These are phyloP conservation scores for Botrytis galanthina DNA, from an alignment of 2,329 filamentous ascomycete genomes.

Conservation along the genomic window DNA sequence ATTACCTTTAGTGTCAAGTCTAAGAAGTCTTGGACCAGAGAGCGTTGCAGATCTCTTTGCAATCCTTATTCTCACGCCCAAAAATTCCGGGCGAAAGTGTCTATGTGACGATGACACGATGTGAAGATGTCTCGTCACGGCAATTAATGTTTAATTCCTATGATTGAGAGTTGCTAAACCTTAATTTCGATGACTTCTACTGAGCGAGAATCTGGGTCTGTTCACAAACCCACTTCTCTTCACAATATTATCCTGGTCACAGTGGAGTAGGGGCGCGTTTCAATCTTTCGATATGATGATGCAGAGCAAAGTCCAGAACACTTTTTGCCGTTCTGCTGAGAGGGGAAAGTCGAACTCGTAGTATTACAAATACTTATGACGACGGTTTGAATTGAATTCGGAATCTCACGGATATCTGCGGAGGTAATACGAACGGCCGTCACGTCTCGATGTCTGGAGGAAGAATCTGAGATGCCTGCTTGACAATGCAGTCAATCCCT, in stretches of 20 bases:
- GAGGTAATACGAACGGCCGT: background rate
- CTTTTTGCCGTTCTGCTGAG: background rate
- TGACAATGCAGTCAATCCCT: background rate
- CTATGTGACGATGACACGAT: background rate
- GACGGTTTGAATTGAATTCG: background rate
- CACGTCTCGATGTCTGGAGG: background rate
- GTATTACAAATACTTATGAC: background rate
- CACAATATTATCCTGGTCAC: background rate
- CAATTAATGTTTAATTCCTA: background rate
- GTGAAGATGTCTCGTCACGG: background rate
- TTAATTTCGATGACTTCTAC: background rate
- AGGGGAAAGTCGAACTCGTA: background rate
- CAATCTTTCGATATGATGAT: background rate
- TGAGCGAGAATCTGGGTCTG: background rate
- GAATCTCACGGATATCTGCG: background rate
- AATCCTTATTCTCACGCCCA: background rate
- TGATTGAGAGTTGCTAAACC: background rate
- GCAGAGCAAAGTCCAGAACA: background rate
- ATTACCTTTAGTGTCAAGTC: background rate
- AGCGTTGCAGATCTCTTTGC: conserved; percentile 17
- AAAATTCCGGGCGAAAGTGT: background rate
- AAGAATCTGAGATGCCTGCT: background rate
- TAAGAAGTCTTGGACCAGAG: background rate
- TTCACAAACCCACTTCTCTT: background rate
- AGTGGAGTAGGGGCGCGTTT: background rate